These are phyloP conservation scores for Fallopia convolvulus DNA, from an alignment of 148 eudicot genomes.

Conservation along the genomic window DNA sequence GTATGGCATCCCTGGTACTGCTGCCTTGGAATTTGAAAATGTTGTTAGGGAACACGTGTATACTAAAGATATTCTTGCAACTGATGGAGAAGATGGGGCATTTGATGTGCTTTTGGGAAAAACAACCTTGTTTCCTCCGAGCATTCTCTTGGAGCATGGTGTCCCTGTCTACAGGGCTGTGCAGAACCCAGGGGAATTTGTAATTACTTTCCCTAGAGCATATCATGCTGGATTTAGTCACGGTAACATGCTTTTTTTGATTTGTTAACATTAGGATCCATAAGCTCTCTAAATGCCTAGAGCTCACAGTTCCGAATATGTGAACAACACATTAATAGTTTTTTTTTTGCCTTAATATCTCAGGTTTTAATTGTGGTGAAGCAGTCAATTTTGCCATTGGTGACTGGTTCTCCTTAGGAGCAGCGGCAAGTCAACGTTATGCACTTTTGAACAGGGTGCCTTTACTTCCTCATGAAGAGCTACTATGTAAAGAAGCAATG, in stretches of 20 bases:
- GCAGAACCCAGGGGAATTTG: slow-evolving; percentile 89
- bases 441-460: slow-evolving; percentile 85
- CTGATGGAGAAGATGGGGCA: slow-evolving; percentile 91
- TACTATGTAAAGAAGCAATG: slow-evolving; percentile 97
- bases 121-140: slow-evolving; percentile 95
- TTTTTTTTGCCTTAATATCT: not conserved
- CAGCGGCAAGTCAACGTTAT: slow-evolving; percentile 83
- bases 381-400: slow-evolving; percentile 96
- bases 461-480: slow-evolving; percentile 91
- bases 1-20: slow-evolving; percentile 96
- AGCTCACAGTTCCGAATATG: not conserved
- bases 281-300: not conserved
- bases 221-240: slow-evolving; percentile 99
- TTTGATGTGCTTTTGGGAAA: slow-evolving; percentile 90
- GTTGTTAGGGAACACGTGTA: slow-evolving; percentile 81
- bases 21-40: slow-evolving; percentile 89
- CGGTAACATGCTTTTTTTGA: slow-evolving; percentile 41
- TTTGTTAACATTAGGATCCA: not conserved
- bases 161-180: slow-evolving; percentile 97
- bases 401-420: slow-evolving; percentile 93
- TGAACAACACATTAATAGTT: not conserved
- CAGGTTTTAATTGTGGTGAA: slow-evolving; percentile 98
- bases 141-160: slow-evolving; percentile 59
- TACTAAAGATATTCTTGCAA: slow-evolving; percentile 52
- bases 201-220: slow-evolving; percentile 91